phyloP scores from a whole-genome alignment of 768 basidiomycete genomes.

The Sarcomyxa edulis region DNA sequence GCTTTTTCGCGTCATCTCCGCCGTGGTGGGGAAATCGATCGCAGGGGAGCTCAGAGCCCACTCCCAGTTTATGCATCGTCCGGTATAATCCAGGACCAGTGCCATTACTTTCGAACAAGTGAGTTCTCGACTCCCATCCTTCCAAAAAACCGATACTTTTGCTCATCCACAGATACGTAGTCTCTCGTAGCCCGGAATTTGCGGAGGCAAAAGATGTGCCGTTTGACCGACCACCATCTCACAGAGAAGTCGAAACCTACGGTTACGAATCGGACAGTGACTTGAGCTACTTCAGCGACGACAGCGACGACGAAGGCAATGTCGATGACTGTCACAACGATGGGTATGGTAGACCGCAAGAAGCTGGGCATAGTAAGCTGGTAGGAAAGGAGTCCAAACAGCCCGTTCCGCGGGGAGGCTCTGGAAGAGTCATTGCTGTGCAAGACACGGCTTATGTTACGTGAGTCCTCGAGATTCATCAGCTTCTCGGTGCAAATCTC shows the following conservation, averaged over 20 bases:
- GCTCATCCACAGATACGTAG: no score
- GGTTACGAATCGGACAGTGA: slow-evolving; percentile 7
- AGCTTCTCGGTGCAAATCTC: no score
- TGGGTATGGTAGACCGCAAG: background rate
- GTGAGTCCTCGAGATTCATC: slow-evolving; percentile 3
- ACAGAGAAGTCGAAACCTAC: background rate
- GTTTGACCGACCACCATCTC: slow-evolving; percentile 1
- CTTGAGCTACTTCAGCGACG: slow-evolving; percentile 6
- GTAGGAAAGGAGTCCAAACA: background rate
- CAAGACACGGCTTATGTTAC: slow-evolving; percentile 4
- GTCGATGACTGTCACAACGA: background rate
- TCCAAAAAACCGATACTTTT: background rate
- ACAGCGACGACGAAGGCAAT: background rate
- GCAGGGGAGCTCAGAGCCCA: background rate
- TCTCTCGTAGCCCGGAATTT: background rate
- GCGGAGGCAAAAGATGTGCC: slow-evolving; percentile 1
- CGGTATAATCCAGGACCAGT: slow-evolving; percentile 1
- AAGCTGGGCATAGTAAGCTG: background rate
- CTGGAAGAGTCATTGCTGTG: slow-evolving; percentile 3
- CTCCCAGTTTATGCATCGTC: slow-evolving; percentile 7
- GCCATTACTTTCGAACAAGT: slow-evolving; percentile 5
- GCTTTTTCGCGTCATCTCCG: background rate
- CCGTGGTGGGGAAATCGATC: background rate
- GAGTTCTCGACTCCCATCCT: background rate
- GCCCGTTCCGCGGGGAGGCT: background rate